These are phyloP conservation scores for Colletotrichum lindemuthianum DNA, from an alignment of 2,329 filamentous ascomycete genomes.

Conservation along the genomic window DNA sequence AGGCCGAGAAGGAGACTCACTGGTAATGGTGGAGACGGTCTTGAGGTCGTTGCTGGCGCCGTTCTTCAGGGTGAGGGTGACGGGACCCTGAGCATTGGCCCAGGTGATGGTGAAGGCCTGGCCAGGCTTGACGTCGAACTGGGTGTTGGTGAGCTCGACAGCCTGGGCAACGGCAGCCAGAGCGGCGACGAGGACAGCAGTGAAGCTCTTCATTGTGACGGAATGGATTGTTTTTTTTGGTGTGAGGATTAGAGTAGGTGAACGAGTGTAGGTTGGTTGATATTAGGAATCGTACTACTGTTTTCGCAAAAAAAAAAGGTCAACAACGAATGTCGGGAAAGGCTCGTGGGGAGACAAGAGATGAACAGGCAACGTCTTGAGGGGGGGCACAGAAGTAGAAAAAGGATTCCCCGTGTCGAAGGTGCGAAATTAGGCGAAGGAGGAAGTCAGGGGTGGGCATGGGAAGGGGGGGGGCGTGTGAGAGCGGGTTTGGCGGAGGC, in stretches of 20 bases:
- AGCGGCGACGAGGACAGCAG: constrained; percentile 43
- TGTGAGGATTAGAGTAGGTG: constrained; percentile 21
- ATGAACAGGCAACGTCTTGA: background rate
- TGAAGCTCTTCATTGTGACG: constrained; percentile 47
- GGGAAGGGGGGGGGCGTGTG: constrained; percentile 28
- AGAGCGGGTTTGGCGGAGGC: constrained; percentile 25
- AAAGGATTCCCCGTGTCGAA: constrained; percentile 31
- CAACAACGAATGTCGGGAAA: constrained; percentile 36
- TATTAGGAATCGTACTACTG: constrained; percentile 34
- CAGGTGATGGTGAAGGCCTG: constrained; percentile 56
- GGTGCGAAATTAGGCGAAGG: constrained; percentile 36
- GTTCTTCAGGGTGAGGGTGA: constrained; percentile 53
- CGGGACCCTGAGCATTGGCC: constrained; percentile 50
- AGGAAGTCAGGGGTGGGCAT: constrained; percentile 32
- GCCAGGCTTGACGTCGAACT: constrained; percentile 49
- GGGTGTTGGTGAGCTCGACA: constrained; percentile 48
- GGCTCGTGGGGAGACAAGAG: constrained; percentile 29
- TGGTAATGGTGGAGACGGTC: constrained; percentile 46
- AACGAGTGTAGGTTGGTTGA: constrained; percentile 21
- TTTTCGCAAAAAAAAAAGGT: constrained; percentile 26
- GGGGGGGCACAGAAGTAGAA: constrained; percentile 30
- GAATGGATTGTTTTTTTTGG: constrained; percentile 33
- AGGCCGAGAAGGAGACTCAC: constrained; percentile 44
- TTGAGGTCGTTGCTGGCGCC: constrained; percentile 50
- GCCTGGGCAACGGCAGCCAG: constrained; percentile 45